These are phyloP conservation scores for Colletotrichum lini DNA, from an alignment of 2,329 filamentous ascomycete genomes.

Conservation along the genomic window DNA sequence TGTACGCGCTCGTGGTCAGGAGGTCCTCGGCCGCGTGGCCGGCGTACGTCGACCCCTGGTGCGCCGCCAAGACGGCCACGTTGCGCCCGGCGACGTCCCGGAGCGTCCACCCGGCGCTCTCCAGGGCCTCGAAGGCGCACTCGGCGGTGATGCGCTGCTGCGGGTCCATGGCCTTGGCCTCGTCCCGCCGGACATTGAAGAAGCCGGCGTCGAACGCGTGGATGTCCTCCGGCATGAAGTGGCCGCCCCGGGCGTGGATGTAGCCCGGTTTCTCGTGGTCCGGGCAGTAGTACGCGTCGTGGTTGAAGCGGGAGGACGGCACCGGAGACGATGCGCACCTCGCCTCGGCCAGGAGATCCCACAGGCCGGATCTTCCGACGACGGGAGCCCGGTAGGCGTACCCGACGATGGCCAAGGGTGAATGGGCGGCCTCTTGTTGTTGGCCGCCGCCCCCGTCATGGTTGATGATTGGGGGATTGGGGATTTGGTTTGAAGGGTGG, in stretches of 20 bases:
- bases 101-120: constrained; percentile 50
- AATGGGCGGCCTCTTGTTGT: not conserved
- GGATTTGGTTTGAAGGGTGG: no score
- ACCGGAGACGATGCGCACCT: constrained; percentile 42
- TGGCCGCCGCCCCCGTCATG: no score
- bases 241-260: constrained; percentile 45
- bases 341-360: constrained; percentile 46
- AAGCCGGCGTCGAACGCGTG: constrained; percentile 47
- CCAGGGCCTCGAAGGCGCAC: constrained; percentile 52
- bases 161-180: constrained; percentile 45
- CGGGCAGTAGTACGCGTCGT: constrained; percentile 43
- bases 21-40: constrained; percentile 43
- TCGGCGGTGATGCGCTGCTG: constrained; percentile 51
- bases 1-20: constrained; percentile 39
- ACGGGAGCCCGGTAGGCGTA: constrained; percentile 11
- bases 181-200: constrained; percentile 46
- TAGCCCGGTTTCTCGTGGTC: constrained; percentile 40
- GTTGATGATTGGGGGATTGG: no score
- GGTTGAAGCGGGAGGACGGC: constrained; percentile 43
- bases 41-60: constrained; percentile 48
- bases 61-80: constrained; percentile 52
- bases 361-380: constrained; percentile 39
- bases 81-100: constrained; percentile 46
- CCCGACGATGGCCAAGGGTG: constrained; percentile 15
- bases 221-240: constrained; percentile 48